Percentiles rank a stretch among this genome's conserved stretches.
Evolutionary conservation across 2,329 filamentous ascomycete species (phyloP).

Genomic region (Talaromyces sp.): DNA sequence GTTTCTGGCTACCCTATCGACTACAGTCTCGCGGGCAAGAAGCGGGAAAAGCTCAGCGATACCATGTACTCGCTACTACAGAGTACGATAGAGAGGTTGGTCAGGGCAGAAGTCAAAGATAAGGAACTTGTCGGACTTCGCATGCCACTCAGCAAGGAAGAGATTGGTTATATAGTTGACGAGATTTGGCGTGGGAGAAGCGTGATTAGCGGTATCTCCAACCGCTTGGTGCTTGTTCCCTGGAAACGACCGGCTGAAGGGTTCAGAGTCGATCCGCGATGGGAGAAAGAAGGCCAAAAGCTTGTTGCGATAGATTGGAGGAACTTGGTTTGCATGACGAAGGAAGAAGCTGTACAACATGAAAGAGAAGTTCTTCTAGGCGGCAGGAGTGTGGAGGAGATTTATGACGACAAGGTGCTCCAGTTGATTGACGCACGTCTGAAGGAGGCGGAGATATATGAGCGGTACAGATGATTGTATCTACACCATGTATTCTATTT

Average conservation of each 20-base stretch:
- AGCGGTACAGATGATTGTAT: constrained; percentile 47
- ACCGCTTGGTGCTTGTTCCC: constrained; percentile 69
- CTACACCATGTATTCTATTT: background rate
- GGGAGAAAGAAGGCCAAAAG: constrained; percentile 64
- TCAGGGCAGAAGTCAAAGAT: constrained; percentile 46
- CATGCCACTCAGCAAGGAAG: constrained; percentile 69
- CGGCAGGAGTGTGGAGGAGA: constrained; percentile 59
- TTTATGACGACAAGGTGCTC: constrained; percentile 68
- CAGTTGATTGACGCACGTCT: constrained; percentile 62
- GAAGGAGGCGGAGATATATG: constrained; percentile 59
- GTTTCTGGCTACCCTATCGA: constrained; percentile 72
- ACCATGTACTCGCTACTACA: constrained; percentile 71
- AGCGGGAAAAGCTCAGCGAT: constrained; percentile 87
- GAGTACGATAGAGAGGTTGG: constrained; percentile 70
- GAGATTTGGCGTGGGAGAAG: constrained; percentile 84
- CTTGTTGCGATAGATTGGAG: constrained; percentile 62
- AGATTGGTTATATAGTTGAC: constrained; percentile 83
- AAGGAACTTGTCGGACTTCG: constrained; percentile 63
- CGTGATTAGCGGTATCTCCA: constrained; percentile 73
- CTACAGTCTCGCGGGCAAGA: constrained; percentile 75
- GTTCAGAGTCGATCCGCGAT: constrained; percentile 58
- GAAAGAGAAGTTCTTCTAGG: constrained; percentile 73
- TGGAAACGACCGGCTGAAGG: constrained; percentile 65
- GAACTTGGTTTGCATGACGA: constrained; percentile 86
- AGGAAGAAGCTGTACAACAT: constrained; percentile 77